phyloP scores from a whole-genome alignment of 2,329 filamentous ascomycete genomes.

The Aulographum hederae region DNA sequence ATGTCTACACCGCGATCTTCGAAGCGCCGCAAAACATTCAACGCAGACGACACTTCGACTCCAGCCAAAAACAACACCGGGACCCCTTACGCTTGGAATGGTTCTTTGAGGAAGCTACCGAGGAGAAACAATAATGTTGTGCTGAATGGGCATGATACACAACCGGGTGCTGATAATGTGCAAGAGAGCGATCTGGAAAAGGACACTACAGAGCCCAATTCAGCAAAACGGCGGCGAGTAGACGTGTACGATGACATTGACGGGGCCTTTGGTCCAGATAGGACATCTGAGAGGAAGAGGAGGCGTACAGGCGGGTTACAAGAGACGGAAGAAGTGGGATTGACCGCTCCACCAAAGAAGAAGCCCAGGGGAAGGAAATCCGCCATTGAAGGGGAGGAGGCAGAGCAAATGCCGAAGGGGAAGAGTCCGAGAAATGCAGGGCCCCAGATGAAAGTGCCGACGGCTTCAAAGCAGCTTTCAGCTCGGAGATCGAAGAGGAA shows the following conservation, averaged over 20 bases:
- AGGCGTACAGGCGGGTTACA: too few species aligned
- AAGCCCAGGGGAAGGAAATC: not conserved
- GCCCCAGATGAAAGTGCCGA: not conserved
- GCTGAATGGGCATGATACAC: not conserved
- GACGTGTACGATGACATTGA: conserved; percentile 4
- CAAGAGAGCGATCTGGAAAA: conserved; percentile 2
- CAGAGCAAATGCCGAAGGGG: not conserved
- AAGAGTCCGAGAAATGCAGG: not conserved
- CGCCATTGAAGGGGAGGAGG: not conserved
- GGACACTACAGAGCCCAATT: not conserved
- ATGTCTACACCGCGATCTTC: not conserved
- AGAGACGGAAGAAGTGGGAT: not conserved
- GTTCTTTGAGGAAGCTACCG: not conserved
- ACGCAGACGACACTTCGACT: not conserved
- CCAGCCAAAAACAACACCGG: not conserved
- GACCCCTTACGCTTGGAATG: not conserved
- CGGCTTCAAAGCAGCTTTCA: too few species aligned
- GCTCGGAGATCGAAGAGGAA: too few species aligned
- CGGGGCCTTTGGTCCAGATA: conserved; percentile 1
- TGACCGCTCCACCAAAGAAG: not conserved
- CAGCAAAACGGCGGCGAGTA: conserved; percentile 1
- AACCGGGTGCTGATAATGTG: not conserved
- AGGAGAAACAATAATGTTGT: not conserved
- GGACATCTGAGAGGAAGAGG: conserved; percentile 1
- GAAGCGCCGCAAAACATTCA: not conserved